phyloP scores from a whole-genome alignment of 768 basidiomycete genomes.

The Dentipellis fragilis region DNA sequence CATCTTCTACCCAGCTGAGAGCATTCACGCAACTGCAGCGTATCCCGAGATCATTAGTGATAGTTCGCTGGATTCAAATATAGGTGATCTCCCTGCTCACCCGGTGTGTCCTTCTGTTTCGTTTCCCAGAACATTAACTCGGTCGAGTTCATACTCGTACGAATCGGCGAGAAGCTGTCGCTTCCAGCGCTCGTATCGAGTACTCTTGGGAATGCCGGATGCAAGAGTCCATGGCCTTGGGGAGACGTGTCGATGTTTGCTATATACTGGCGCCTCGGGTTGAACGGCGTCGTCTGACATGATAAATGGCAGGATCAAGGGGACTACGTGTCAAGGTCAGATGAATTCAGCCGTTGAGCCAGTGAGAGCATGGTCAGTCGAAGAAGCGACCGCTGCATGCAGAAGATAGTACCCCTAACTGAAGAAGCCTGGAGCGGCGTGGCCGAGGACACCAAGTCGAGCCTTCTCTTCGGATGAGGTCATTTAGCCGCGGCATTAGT shows the following conservation, averaged over 20 bases:
- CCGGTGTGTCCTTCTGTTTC: constrained; percentile 55
- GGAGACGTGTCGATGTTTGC: not conserved
- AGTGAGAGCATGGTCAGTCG: too few species aligned
- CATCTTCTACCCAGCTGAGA: constrained; percentile 60
- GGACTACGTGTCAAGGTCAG: too few species aligned
- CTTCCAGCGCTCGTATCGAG: constrained; percentile 6
- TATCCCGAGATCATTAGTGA: not conserved
- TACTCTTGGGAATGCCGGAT: not conserved
- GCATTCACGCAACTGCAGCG: constrained; percentile 63
- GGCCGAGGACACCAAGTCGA: too few species aligned
- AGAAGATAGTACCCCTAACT: too few species aligned
- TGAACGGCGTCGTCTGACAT: not conserved
- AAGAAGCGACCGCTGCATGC: too few species aligned
- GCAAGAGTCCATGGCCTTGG: not conserved
- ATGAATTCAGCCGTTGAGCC: too few species aligned
- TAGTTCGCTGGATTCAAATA: not conserved
- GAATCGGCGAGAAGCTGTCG: constrained; percentile 11
- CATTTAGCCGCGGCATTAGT: too few species aligned
- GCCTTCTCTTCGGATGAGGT: too few species aligned
- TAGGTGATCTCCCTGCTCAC: constrained; percentile 23
- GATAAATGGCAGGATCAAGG: not conserved
- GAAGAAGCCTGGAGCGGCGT: too few species aligned
- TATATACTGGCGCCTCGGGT: not conserved
- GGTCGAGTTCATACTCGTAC: constrained; percentile 32
- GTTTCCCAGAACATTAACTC: constrained; percentile 66